These are phyloP conservation scores for Mycena capillaripes DNA, from an alignment of 768 basidiomycete genomes.

Conservation along the genomic window DNA sequence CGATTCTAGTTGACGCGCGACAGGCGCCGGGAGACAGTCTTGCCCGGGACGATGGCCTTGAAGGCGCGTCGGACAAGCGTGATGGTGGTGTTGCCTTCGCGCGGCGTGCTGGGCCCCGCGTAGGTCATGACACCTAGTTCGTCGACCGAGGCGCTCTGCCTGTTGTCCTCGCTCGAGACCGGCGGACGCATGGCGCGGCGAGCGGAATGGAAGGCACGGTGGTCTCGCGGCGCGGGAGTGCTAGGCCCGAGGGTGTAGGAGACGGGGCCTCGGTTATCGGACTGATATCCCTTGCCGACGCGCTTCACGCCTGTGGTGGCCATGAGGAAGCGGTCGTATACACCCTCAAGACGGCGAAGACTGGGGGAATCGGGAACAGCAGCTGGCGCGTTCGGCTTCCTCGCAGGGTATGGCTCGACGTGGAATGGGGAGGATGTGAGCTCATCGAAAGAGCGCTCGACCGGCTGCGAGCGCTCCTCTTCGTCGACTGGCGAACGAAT, in stretches of 20 bases:
- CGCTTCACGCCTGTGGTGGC: constrained; percentile 86
- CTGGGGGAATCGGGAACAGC: constrained; percentile 67
- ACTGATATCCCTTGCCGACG: constrained; percentile 86
- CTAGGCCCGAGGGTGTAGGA: constrained; percentile 47
- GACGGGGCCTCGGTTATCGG: constrained; percentile 66
- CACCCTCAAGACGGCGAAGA: constrained; percentile 74
- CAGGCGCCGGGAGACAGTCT: constrained; percentile 64
- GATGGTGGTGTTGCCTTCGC: constrained; percentile 64
- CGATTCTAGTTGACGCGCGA: constrained; percentile 52
- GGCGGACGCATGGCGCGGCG: constrained; percentile 78
- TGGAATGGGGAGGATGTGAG: constrained; percentile 72
- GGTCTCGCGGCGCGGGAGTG: constrained; percentile 51
- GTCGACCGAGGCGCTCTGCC: constrained; percentile 59
- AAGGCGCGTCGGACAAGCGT: constrained; percentile 78
- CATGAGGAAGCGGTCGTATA: constrained; percentile 89
- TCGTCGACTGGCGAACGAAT: constrained; percentile 57
- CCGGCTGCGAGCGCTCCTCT: constrained; percentile 44
- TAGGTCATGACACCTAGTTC: constrained; percentile 72
- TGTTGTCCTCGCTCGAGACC: constrained; percentile 69
- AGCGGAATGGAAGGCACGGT: constrained; percentile 60
- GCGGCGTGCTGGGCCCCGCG: constrained; percentile 44
- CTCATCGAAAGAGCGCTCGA: constrained; percentile 62
- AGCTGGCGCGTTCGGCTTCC: constrained; percentile 52
- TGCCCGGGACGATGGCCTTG: constrained; percentile 82
- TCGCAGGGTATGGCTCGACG: constrained; percentile 75